Evolutionary conservation across 2,329 filamentous ascomycete species (phyloP), one percentile per base, ranked within the genome.

Genomic region (Metarhizium robertsii): DNA sequence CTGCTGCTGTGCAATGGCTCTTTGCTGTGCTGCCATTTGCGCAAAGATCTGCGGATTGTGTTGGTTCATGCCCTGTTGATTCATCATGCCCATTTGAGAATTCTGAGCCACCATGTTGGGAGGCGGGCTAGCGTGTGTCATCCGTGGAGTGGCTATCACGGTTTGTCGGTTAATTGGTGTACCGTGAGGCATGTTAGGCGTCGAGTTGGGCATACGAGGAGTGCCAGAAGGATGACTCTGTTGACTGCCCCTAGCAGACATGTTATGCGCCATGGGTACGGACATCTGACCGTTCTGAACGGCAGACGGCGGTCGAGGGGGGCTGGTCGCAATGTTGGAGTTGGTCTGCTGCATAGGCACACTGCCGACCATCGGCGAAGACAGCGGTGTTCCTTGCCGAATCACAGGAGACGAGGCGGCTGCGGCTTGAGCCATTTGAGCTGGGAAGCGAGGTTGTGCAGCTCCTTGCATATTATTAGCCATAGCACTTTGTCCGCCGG

Each of bases 281-380:
- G 76, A 74, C 75, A 84, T 83, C 0, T 78, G 74, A 2, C 71
- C 78, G 53, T 77, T 80, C 58, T 85, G 84, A 3, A 83, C 81
- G 5, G 84, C 83, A 16, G 86, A 88, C 0, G 84, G 73, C 16
- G 86, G 84, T 48, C 86, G 76, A 18, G 83, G 75, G 30, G 86
- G 86, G 63, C 85, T 89, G 53, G 76, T 82, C 20, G 83, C 84
- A 76, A 88, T 85, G 61, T 79, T 85, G 1, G 86, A 87, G 51
- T 79, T 82, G 32, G 82, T 83, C 40, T 79, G 77, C 59, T 85
- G 81, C 84, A 87, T 87, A 0, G 81, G 72, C 30, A 80, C 79
- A 40, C 78, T 78, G 47, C 75, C 75, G n/a, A 83, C 78, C 75
- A 82, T 84, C 8, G 84, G 84, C 1, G 84, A 86, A 5, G 84